Evolutionary conservation across 768 basidiomycete genomes (phyloP).

Genomic region (Pleurotus tuber-regium): DNA sequence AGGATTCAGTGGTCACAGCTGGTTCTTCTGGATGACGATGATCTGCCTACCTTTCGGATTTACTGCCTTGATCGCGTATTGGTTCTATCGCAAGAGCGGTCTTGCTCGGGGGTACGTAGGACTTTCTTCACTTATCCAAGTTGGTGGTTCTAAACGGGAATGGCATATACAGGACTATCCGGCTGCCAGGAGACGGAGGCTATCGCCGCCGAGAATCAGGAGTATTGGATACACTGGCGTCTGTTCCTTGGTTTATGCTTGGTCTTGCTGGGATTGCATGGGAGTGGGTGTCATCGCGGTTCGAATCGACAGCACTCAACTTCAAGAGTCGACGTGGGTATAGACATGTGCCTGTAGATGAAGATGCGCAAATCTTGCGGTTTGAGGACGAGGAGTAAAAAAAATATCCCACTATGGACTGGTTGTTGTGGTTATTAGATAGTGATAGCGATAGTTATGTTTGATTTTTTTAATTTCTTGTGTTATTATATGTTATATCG

Average conservation of each 20-base stretch:
- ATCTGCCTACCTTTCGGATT: conserved; percentile 74
- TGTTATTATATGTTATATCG: too few relatives aligned
- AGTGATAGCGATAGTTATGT: too few relatives aligned
- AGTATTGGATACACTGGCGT: conserved; percentile 70
- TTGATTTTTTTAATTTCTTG: too few relatives aligned
- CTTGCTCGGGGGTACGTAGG: conserved; percentile 66
- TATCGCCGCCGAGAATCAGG: conserved; percentile 33
- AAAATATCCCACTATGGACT: too few relatives aligned
- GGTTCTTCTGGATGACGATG: conserved; percentile 83
- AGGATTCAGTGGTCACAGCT: conserved; percentile 68
- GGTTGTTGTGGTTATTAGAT: too few relatives aligned
- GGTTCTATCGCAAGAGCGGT: conserved; percentile 78
- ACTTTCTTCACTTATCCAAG: conserved; percentile 8
- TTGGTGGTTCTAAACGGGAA: conserved; percentile 7
- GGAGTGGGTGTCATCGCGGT: conserved; percentile 55
- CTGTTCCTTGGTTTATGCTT: conserved; percentile 87
- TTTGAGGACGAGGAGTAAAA: conserved; percentile 75
- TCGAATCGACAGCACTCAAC: conserved; percentile 35
- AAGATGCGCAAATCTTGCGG: conserved; percentile 82
- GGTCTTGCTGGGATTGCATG: conserved; percentile 74
- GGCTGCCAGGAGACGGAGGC: conserved; percentile 61
- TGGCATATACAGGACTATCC: conserved; percentile 57
- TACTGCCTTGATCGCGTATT: conserved; percentile 74
- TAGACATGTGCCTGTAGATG: conserved; percentile 76
- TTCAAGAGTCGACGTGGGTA: conserved; percentile 63